Evolutionary conservation across 176 grass and related monocot species (phyloP), one percentile per base, ranked within the genome.

Genomic region (Ananas comosus): DNA sequence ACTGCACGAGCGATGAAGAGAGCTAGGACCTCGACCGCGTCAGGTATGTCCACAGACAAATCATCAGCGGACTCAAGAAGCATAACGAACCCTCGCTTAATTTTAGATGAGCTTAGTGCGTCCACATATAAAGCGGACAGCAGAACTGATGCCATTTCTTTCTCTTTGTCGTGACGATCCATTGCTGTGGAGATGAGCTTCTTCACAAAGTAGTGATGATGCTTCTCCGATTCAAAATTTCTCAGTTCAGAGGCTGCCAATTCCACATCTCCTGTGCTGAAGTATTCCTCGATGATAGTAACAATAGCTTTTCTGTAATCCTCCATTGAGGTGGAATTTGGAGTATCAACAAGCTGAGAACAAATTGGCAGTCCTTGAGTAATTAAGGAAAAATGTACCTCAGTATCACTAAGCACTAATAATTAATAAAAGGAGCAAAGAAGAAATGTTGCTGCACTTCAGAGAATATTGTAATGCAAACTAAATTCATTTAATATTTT

Each of bases 121-220:
- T 90, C 87, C 53, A 76, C 88, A 84, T 90, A 96, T 70, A 96
- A 71, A 14, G 81, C 67, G 65, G 91, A 90, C 28, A 90, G 48
- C 58, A 96, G 57, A 87, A 96, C 56, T 71, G 91, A 90, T 0
- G 87, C 64, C 91, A 96, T 96, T 81, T 96, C 91, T 85, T 96
- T 96, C 76, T 90, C 81, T 81, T 87, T 96, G 67, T 96, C 91
- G 82, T 87, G 81, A 11, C 87, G 81, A 66, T 96, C 91, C 91
- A 96, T 90, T 69, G 87, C 80, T 84, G 90, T 96, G 51, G 91
- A 96, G 79, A 96, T 77, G 50, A 96, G 75, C 63, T 90, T 96
- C 75, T 96, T 96, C 14, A 87, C 64, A 70, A 96, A 90, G 51
- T 87, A 90, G 68, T 81, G 56, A 6, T 90, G 83, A 69, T 85